Evolutionary conservation across 495 filamentous ascomycete species (phyloP), one percentile per base, ranked within the genome.

Genomic region (Echria macrotheca): DNA sequence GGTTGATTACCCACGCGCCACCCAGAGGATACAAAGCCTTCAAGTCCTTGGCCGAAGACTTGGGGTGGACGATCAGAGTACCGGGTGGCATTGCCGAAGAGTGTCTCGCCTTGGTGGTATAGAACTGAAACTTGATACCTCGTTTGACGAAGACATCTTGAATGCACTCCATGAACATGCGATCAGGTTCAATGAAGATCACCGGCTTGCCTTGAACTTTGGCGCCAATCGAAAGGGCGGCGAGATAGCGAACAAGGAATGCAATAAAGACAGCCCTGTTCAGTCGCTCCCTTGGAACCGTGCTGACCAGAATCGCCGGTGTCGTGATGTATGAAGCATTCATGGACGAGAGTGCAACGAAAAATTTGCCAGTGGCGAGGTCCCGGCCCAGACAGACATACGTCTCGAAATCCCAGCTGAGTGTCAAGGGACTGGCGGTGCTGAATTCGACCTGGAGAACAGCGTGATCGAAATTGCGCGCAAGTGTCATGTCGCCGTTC

Each of bases 381-480:
- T 66, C 43, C 6, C 59, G 51, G 3, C 71, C 70, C 4, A 67
- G 39, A 33, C 61, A 69, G 25, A 72, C 23, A 28, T 70, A 60
- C 0, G 41, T 41, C 1, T 37, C 35, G 8, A 1, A n/a, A 1
- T 10, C 3, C 21, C 25, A 8, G 21, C 32, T 37, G n/a, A 68
- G 12, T 2, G 45, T 59, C 5, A 70, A 17, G 2, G 51, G 35
- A 11, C 65, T 47, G 0, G 56, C 63, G 2, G 59, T 64, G 55
- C 71, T 73, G 51, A 67, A 71, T 38, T 70, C 58, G 0, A 72
- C 64, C 36, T 60, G 61, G 12, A 74, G 52, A 1, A 21, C 15
- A 6, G 49, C 19, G 0, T 42, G 15, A n/a, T 37, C 52, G 2
- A 11, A 25, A 2, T 5, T 5, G 5, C 39, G 10, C 18, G 14